These are phyloP conservation scores for Cupressus sempervirens DNA, from an alignment of 75 land plant genomes.

Conservation along the genomic window DNA sequence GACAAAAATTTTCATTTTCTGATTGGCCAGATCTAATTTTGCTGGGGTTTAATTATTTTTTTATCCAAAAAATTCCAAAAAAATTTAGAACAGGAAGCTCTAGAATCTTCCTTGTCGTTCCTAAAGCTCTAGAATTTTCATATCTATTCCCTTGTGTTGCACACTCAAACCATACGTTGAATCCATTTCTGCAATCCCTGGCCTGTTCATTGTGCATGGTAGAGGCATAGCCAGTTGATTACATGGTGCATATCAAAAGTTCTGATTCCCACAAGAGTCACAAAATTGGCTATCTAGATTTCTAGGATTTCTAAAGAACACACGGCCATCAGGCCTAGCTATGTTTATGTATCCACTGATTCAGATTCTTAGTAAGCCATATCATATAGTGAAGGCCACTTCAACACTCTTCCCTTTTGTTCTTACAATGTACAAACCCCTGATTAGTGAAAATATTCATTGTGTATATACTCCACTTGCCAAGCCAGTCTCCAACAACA, in stretches of 20 bases:
- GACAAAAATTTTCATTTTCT: too few relatives aligned
- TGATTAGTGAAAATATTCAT: neutral
- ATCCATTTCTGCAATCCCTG: constrained; percentile 10
- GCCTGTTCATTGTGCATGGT: constrained; percentile 13
- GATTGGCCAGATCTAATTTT: too few relatives aligned
- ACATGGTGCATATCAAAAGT: neutral
- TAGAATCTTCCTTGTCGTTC: too few relatives aligned
- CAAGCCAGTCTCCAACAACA: too few relatives aligned
- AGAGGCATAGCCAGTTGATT: neutral
- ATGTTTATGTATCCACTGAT: neutral
- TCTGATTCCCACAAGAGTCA: neutral
- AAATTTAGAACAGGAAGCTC: too few relatives aligned
- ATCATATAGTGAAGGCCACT: neutral
- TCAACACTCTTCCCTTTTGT: neutral
- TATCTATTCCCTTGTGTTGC: neutral
- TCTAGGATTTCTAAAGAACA: neutral
- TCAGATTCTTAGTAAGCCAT: neutral
- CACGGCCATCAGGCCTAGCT: neutral
- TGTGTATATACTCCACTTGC: neutral
- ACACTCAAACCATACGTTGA: constrained; percentile 4
- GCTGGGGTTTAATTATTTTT: too few relatives aligned
- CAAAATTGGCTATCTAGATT: neutral
- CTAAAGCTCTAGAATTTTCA: too few relatives aligned
- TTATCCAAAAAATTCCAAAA: too few relatives aligned
- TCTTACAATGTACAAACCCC: neutral